Evolutionary conservation across 805 yeast species (phyloP).

Genomic region (Zygosaccharomyces pseudorouxii): DNA sequence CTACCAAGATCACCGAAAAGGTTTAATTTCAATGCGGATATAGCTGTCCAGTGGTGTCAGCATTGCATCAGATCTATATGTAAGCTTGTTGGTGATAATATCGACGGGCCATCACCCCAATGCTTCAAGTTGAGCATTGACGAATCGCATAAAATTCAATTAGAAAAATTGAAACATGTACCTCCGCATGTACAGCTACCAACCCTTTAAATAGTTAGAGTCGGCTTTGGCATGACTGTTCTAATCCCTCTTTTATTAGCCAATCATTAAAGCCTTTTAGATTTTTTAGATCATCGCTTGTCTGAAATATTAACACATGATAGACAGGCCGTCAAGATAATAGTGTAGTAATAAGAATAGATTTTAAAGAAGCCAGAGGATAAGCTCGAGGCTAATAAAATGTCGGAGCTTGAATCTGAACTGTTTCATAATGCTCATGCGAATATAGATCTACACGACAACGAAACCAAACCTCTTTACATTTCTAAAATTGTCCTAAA

Average conservation of each 20-base stretch:
- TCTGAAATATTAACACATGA: background rate
- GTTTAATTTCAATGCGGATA: conserved; percentile 24
- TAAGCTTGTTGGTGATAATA: conserved; percentile 10
- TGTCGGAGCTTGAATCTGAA: background rate
- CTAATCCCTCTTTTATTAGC: background rate
- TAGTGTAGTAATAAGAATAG: background rate
- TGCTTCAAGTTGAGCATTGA: conserved; percentile 21
- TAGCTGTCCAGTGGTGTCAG: conserved; percentile 30
- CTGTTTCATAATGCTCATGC: conserved; percentile 4
- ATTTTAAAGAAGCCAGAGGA: background rate
- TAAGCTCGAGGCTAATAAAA: background rate
- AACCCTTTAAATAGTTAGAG: background rate
- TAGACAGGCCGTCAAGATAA: background rate
- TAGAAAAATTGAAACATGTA: conserved; percentile 9
- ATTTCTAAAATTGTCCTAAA: conserved; percentile 20
- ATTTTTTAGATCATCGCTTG: conserved; percentile 1
- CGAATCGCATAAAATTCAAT: conserved; percentile 10
- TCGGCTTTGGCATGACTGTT: background rate
- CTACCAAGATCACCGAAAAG: conserved; percentile 14
- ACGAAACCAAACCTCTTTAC: conserved; percentile 21
- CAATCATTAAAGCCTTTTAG: conserved; percentile 1
- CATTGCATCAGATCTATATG: conserved; percentile 21
- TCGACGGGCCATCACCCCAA: conserved; percentile 10
- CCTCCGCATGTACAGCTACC: conserved; percentile 17
- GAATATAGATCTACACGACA: conserved; percentile 7